Conservation (phyloP, 2,329 filamentous ascomycete species). For the Aspergillus sp. region DNA sequence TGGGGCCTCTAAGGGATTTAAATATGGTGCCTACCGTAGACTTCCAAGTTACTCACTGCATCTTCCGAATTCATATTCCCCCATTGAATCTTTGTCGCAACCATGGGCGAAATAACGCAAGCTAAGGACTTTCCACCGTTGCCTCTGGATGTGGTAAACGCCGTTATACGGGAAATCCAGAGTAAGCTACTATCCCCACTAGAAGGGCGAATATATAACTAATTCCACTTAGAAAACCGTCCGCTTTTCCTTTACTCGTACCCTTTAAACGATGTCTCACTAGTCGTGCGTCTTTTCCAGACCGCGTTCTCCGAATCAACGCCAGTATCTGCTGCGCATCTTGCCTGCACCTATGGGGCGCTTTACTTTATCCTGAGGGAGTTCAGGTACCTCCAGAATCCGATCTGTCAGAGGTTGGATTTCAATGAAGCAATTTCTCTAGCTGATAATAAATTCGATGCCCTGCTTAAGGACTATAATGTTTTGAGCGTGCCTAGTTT, state of each 20-base stretch:
- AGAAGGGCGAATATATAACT: not conserved
- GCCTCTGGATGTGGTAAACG: not conserved
- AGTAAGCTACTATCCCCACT: not conserved
- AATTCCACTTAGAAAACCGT: not conserved
- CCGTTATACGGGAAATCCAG: not conserved
- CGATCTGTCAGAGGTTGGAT: constrained; percentile 13
- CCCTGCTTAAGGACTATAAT: constrained; percentile 21
- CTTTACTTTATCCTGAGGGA: constrained; percentile 21
- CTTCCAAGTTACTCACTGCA: not conserved
- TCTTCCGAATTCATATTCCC: not conserved
- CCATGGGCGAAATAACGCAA: not conserved
- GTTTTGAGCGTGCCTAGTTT: constrained; percentile 22
- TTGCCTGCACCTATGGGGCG: constrained; percentile 19
- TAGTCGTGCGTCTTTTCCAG: not conserved
- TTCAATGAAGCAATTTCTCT: constrained; percentile 4
- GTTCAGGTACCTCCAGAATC: constrained; percentile 7
- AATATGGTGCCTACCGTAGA: not conserved
- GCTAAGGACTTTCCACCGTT: not conserved
- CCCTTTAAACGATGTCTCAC: not conserved
- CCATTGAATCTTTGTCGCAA: not conserved
- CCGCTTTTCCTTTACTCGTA: not conserved
- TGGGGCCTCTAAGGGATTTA: not conserved
- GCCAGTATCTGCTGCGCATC: constrained; percentile 8
- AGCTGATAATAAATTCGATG: constrained; percentile 17
- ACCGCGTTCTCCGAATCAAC: constrained; percentile 17